Conservation (phyloP, 805 yeast species). For the Candida taoyuanica region DNA sequence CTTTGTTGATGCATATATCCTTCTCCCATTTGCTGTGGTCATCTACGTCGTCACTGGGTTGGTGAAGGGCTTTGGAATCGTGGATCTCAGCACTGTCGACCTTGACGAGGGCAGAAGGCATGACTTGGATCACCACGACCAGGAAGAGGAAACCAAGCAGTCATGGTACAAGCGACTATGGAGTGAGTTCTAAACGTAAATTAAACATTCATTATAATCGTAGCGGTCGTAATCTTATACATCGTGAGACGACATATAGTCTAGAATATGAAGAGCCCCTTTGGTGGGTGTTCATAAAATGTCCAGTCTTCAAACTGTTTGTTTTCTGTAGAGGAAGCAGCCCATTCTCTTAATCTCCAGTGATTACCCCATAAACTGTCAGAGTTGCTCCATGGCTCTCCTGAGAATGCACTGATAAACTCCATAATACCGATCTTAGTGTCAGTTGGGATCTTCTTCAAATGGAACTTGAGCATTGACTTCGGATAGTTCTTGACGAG, state of each 20-base stretch:
- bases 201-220: background rate
- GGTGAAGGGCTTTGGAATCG: conserved; percentile 38
- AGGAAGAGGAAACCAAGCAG: background rate
- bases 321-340: background rate
- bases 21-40: conserved; percentile 53
- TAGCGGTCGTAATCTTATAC: too few relatives aligned
- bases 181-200: conserved; percentile 4
- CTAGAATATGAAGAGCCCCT: conserved; percentile 10
- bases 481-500: conserved; percentile 22
- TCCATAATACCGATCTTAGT: background rate
- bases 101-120: conserved; percentile 47
- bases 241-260: too few relatives aligned
- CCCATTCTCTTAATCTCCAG: conserved; percentile 17
- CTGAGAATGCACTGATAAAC: conserved; percentile 1
- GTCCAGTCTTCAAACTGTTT: conserved; percentile 10
- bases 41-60: conserved; percentile 36
- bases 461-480: conserved; percentile 13
- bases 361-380: conserved; percentile 13
- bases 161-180: conserved; percentile 16
- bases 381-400: conserved; percentile 1
- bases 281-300: conserved; percentile 5
- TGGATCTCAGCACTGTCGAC: conserved; percentile 40
- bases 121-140: conserved; percentile 26
- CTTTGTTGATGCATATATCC: conserved; percentile 58
- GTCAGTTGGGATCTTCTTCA: conserved; percentile 3